A percentile compares a stretch with the other conserved stretches of the same genome.
These are phyloP conservation scores for Pichia heedii DNA, from an alignment of 805 yeast species.

Conservation along the genomic window DNA sequence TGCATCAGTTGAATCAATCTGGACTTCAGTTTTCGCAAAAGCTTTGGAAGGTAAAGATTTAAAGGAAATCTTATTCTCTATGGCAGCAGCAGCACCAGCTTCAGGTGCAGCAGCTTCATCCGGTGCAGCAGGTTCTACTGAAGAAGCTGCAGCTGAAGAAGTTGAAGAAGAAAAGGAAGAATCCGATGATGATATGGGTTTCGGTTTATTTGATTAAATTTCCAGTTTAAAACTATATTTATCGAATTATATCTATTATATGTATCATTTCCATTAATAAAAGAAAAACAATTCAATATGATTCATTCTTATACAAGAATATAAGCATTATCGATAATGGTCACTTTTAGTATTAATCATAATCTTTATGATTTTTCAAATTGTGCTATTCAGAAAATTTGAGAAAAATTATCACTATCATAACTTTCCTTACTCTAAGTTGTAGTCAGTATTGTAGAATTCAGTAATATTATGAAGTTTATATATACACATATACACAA, in stretches of 20 bases:
- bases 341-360: no score
- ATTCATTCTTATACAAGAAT: no score
- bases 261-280: not conserved
- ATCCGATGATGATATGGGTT: constrained; percentile 84
- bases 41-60: constrained; percentile 79
- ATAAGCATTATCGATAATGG: no score
- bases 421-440: no score
- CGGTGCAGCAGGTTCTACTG: constrained; percentile 53
- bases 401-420: no score
- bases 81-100: constrained; percentile 68
- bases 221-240: constrained; percentile 28
- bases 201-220: constrained; percentile 82
- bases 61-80: constrained; percentile 54
- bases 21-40: constrained; percentile 85
- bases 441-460: no score
- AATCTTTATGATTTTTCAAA: no score
- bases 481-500: no score
- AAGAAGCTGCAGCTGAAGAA: constrained; percentile 53
- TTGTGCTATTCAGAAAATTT: no score
- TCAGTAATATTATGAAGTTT: no score
- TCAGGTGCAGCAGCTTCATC: constrained; percentile 61
- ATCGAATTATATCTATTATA: constrained; percentile 19
- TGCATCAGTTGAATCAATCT: constrained; percentile 69
- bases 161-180: constrained; percentile 46
- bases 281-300: no score